Conservation (phyloP, 2,329 filamentous ascomycete genomes). For the Drechslera avenae region DNA sequence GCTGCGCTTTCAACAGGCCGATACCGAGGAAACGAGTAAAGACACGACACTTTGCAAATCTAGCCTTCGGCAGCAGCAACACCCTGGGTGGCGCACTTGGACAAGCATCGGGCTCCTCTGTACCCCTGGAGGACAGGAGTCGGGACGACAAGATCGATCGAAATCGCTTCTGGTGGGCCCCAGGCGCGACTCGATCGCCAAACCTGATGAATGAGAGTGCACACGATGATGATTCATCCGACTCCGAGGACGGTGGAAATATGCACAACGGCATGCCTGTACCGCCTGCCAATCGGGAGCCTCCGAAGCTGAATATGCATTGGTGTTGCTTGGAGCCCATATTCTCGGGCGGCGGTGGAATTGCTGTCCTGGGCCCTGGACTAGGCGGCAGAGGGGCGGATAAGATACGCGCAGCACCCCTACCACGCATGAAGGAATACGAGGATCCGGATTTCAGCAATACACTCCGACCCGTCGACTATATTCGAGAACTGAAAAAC, state of each 20-base stretch:
- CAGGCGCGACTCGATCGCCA: slow-evolving; percentile 59
- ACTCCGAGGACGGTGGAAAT: slow-evolving; percentile 45
- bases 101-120: slow-evolving; percentile 38
- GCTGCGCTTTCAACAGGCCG: slow-evolving; percentile 63
- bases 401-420: slow-evolving; percentile 61
- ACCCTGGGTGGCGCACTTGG: slow-evolving; percentile 34
- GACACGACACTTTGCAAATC: slow-evolving; percentile 46
- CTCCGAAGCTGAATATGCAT: slow-evolving; percentile 60
- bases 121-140: slow-evolving; percentile 29
- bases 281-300: slow-evolving; percentile 42
- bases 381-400: slow-evolving; percentile 59
- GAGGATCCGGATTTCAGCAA: slow-evolving; percentile 61
- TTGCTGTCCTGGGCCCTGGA: slow-evolving; percentile 59
- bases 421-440: slow-evolving; percentile 60
- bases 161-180: slow-evolving; percentile 64
- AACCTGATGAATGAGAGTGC: slow-evolving; percentile 63
- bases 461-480: slow-evolving; percentile 55
- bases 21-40: slow-evolving; percentile 51
- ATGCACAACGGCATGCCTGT: slow-evolving; percentile 45
- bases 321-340: slow-evolving; percentile 66
- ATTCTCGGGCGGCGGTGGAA: slow-evolving; percentile 64
- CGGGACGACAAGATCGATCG: slow-evolving; percentile 27
- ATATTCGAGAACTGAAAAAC: slow-evolving; percentile 49
- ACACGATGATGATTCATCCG: slow-evolving; percentile 46
- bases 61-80: slow-evolving; percentile 42